Base-by-base conservation (phyloP, 768 basidiomycete species). In the Phanerodontia chrysosporium region DNA sequence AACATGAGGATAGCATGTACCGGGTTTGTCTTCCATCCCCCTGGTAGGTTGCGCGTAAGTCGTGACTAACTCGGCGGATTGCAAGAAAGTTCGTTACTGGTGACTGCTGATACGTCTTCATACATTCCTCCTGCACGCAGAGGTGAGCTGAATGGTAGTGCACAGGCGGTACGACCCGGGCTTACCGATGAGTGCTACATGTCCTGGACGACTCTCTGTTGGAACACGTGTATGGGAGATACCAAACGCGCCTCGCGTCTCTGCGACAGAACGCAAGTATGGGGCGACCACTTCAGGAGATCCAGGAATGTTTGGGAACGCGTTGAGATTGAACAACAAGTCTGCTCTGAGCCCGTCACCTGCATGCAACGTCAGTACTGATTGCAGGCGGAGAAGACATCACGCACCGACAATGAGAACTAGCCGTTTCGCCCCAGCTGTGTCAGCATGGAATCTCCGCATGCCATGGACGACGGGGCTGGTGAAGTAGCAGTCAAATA, bases 1-100 rank as follows among this genome's bases (percentile, higher is more conserved):
- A 14, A 30, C 46, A 62, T 61, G 65, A n/a, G n/a, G 5, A 27
- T n/a, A n/a, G 44, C 21, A 51, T 61, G 32, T 64, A 89, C 90
- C 51, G 90, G 90, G 71, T 92, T 92, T 0, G 85, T 81, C 75
- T 91, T 92, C 90, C 91, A 92, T 49, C 89, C 90, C 88, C 90
- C 62, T 45, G 51, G 57, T 8, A 10, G 45, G 55, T 27, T 1
- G 28, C 58, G 39, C 58, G 52, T 59, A 45, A 64, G 24, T 66
- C 59, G 61, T 56, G 55, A 45, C 45, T 32, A 22, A 27, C 13
- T 22, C 24, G 48, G 16, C 18, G 39, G 39, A 49, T 46, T 27
- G 49, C 28, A 35, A 51, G 13, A 24, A 48, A 45, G 25, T 24
- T 42, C 54, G 29, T 62, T 60, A 61, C 91, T 90, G 22, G 89